Base-by-base conservation (phyloP, 345 rosid species). In the Adansonia digitata region DNA sequence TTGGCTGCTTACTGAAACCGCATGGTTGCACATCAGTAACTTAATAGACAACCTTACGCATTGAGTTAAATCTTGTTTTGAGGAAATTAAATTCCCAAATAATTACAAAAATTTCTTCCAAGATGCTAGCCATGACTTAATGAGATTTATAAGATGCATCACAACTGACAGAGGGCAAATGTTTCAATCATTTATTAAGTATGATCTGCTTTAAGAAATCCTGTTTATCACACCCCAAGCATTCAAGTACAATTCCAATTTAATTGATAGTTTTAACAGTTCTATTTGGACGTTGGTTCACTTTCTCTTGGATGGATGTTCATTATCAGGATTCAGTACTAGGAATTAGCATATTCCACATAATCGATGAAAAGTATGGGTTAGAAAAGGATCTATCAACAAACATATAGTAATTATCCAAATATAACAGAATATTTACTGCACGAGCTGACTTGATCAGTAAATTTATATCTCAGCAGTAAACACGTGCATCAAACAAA, bases 21-120 rank as follows among this genome's bases (percentile, higher is more conserved):
- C 18, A 29, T 7, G 72, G 11, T 12, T 27, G 42, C 59, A 70
- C n/a, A 31, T 2, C 43, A 51, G 61, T 45, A 48, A 70, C 74
- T n/a, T 52, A 51, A 13, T 49, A 52, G 56, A 69, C 22, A 31
- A 31, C 62, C 48, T 70, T 55, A 64, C 43, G 27, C 74, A 35
- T 5, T 29, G 48, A 31, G 31, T 14, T 48, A 62, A 74, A 61
- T 39, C 70, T 15, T n/a, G 45, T 49, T 46, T 73, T 43, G 12
- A 14, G 24, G 22, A 10, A 64, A 37, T 63, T 10, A 64, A 52
- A 13, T 20, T 37, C 10, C 49, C 24, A 55, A 67, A 40, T 14
- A 7, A 7, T 75, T 43, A 26, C 43, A 69, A 76, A 13, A 29
- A 48, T 18, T 7, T 65, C 69, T 60, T 59, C 55, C 63, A 69